phyloP scores from a whole-genome alignment of 768 basidiomycete species.

The Kwoniella bestiolae region DNA sequence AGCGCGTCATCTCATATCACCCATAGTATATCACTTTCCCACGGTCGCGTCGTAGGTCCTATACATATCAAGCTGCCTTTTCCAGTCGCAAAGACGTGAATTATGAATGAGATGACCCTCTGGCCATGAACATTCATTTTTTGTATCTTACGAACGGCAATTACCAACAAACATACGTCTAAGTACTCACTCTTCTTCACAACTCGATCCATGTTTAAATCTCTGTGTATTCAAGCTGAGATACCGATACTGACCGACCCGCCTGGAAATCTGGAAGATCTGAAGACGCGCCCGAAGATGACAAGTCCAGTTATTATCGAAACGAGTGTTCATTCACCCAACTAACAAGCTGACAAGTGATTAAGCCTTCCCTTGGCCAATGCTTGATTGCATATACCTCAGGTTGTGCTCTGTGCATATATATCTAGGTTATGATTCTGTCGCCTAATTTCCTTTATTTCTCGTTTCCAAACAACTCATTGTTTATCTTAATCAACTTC shows the following conservation, averaged over 20 bases:
- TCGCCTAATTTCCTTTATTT: not conserved
- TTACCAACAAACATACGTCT: too few species aligned
- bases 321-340: not conserved
- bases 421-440: not conserved
- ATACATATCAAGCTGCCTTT: too few species aligned
- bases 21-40: slow-evolving; percentile 1
- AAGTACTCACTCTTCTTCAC: too few species aligned
- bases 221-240: not conserved
- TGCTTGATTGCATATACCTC: not conserved
- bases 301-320: slow-evolving; percentile 11
- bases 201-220: too few species aligned
- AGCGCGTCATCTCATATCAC: slow-evolving; percentile 7
- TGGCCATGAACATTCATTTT: too few species aligned
- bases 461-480: not conserved
- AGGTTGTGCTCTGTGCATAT: too few species aligned
- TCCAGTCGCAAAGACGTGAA: too few species aligned
- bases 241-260: slow-evolving; percentile 9
- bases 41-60: too few species aligned
- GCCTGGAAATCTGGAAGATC: not conserved
- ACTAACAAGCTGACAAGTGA: slow-evolving; percentile 7
- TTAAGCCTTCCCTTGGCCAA: slow-evolving; percentile 2
- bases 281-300: too few species aligned
- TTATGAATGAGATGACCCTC: too few species aligned
- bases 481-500: slow-evolving; percentile 3
- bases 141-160: too few species aligned